These are phyloP conservation scores for Globisporangium canariense DNA, from an alignment of 352 stramenopile genomes.

Conservation along the genomic window DNA sequence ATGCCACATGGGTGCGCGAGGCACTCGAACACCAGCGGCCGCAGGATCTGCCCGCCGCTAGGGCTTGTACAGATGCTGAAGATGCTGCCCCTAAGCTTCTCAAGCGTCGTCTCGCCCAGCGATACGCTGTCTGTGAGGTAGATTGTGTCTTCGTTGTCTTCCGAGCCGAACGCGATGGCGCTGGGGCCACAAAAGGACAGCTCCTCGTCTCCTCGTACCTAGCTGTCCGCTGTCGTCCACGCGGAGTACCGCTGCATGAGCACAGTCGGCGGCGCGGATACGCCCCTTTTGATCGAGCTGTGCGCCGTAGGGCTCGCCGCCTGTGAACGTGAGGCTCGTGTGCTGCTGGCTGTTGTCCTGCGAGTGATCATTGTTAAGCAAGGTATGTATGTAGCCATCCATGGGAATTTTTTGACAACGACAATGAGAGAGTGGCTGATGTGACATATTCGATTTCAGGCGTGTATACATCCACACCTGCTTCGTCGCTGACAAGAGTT, in stretches of 20 bases:
- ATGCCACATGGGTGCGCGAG: slow-evolving; percentile 83
- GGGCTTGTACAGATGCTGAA: slow-evolving; percentile 67
- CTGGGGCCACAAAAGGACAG: slow-evolving; percentile 69
- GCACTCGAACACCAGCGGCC: slow-evolving; percentile 63
- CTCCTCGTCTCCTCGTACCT: slow-evolving; percentile 77
- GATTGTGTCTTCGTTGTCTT: slow-evolving; percentile 44
- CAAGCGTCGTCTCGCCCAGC: slow-evolving; percentile 83
- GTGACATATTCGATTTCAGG: too few species aligned
- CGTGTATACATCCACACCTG: too few species aligned
- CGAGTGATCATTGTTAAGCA: background rate
- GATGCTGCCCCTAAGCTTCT: slow-evolving; percentile 69
- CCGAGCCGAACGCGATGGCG: slow-evolving; percentile 45
- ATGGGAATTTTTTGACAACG: too few species aligned
- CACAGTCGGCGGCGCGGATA: slow-evolving; percentile 70
- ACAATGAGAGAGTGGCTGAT: too few species aligned
- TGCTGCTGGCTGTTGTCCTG: slow-evolving; percentile 22
- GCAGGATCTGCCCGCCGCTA: slow-evolving; percentile 68
- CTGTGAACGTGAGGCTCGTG: slow-evolving; percentile 51
- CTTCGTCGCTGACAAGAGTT: too few species aligned
- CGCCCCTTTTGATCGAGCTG: slow-evolving; percentile 57
- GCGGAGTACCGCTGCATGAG: slow-evolving; percentile 65
- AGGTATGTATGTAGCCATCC: too few species aligned
- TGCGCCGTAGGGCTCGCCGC: slow-evolving; percentile 63
- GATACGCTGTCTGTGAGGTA: slow-evolving; percentile 87
- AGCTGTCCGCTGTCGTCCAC: slow-evolving; percentile 58